Conservation (phyloP, 768 basidiomycete genomes). For the Lentinula sp. region DNA sequence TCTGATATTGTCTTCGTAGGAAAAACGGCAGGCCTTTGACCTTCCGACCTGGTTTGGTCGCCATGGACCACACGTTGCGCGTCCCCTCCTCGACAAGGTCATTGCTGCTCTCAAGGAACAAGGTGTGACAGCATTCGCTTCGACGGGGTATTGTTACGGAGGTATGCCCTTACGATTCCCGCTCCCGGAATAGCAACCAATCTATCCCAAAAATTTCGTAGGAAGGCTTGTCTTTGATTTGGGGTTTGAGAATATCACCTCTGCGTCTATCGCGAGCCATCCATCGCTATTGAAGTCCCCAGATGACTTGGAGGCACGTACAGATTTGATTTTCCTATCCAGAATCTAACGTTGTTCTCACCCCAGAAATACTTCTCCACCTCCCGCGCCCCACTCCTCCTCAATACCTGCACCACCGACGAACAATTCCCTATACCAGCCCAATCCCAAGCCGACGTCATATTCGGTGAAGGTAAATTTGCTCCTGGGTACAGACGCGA, state of each 20-base stretch:
- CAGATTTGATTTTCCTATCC: not conserved
- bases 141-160: slow-evolving; percentile 68
- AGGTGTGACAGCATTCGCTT: slow-evolving; percentile 53
- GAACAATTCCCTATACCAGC: slow-evolving; percentile 18
- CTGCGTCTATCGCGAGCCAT: slow-evolving; percentile 47
- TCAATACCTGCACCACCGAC: slow-evolving; percentile 60
- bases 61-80: slow-evolving; percentile 34
- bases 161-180: slow-evolving; percentile 26
- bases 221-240: slow-evolving; percentile 57
- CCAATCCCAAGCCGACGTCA: slow-evolving; percentile 29
- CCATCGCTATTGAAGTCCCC: slow-evolving; percentile 58
- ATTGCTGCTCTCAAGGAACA: slow-evolving; percentile 48
- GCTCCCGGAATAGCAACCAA: too few relatives aligned
- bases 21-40: not conserved
- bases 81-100: slow-evolving; percentile 49
- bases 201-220: slow-evolving; percentile 10
- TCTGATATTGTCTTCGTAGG: not conserved
- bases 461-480: slow-evolving; percentile 30
- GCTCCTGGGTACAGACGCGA: slow-evolving; percentile 27
- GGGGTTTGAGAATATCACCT: slow-evolving; percentile 46
- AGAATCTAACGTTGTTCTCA: not conserved
- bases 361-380: slow-evolving; percentile 38
- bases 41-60: not conserved
- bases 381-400: slow-evolving; percentile 53
- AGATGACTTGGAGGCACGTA: slow-evolving; percentile 51